These are phyloP conservation scores for Gelatoporia subvermispora DNA, from an alignment of 768 basidiomycete species.

Conservation along the genomic window DNA sequence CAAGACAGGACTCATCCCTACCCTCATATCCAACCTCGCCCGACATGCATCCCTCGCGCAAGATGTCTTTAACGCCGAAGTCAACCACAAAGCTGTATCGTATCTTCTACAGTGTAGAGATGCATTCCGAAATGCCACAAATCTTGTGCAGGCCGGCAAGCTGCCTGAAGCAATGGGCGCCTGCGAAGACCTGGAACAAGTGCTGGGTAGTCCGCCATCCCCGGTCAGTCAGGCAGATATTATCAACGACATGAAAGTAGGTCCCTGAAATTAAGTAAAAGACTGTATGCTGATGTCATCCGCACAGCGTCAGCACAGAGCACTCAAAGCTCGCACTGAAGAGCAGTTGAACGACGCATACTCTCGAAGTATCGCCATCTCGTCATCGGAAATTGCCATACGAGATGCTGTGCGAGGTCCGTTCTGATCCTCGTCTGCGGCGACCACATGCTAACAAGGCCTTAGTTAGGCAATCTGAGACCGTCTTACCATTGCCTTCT, in stretches of 20 bases:
- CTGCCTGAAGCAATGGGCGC: slow-evolving; percentile 59
- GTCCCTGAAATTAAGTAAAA: slow-evolving; percentile 13
- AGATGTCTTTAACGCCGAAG: slow-evolving; percentile 50
- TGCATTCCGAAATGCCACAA: slow-evolving; percentile 40
- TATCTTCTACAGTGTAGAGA: slow-evolving; percentile 51
- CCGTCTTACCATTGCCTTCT: slow-evolving; percentile 44
- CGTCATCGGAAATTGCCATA: slow-evolving; percentile 45
- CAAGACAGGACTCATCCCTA: slow-evolving; percentile 68
- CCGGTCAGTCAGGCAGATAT: slow-evolving; percentile 50
- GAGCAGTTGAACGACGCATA: slow-evolving; percentile 73
- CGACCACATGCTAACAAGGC: neutral
- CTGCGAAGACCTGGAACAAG: slow-evolving; percentile 35
- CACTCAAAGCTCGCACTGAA: slow-evolving; percentile 53
- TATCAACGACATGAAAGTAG: slow-evolving; percentile 54
- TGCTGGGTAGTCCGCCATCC: slow-evolving; percentile 44
- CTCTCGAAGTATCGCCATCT: slow-evolving; percentile 49
- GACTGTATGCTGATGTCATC: neutral
- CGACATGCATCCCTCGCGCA: slow-evolving; percentile 62
- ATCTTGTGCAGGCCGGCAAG: slow-evolving; percentile 49
- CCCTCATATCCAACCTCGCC: slow-evolving; percentile 48
- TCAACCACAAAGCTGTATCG: slow-evolving; percentile 44
- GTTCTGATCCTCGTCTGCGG: slow-evolving; percentile 10
- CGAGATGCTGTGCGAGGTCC: slow-evolving; percentile 44
- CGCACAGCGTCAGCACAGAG: slow-evolving; percentile 49
- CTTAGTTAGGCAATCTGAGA: slow-evolving; percentile 54